phyloP scores from a whole-genome alignment of 345 rosid genomes.

The Jatropha curcas region DNA sequence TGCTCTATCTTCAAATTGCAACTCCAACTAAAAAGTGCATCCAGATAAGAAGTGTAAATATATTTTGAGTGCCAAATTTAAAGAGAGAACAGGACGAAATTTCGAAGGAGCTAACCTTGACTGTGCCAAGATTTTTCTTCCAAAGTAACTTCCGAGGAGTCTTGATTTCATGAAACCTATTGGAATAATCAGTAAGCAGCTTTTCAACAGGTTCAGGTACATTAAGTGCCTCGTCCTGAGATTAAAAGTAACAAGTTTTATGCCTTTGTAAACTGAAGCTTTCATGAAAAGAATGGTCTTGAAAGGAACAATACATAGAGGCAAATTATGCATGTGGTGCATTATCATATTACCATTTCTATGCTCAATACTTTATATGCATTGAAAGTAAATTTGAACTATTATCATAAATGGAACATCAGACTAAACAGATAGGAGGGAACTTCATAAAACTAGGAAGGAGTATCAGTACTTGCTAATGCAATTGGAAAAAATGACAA shows the following conservation, averaged over 20 bases:
- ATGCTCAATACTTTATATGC: neutral
- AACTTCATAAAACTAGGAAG: no score
- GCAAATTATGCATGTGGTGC: neutral
- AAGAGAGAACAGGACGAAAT: neutral
- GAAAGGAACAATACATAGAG: neutral
- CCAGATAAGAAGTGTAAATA: constrained; percentile 9
- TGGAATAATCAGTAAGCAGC: constrained; percentile 78
- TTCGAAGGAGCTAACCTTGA: constrained; percentile 58
- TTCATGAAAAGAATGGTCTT: neutral
- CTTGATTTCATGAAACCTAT: constrained; percentile 75
- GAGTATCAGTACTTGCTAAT: neutral
- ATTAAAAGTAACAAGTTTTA: constrained; percentile 11
- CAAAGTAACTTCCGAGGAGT: constrained; percentile 94
- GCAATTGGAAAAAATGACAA: neutral
- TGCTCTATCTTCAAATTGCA: constrained; percentile 85
- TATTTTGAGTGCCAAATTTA: constrained; percentile 9
- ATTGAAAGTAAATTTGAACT: neutral
- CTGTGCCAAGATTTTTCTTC: constrained; percentile 97
- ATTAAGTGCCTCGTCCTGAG: constrained; percentile 81
- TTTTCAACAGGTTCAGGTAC: constrained; percentile 73
- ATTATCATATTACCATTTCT: neutral
- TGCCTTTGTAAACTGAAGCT: neutral
- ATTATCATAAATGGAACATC: neutral
- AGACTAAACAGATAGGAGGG: neutral
- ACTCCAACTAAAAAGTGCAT: constrained; percentile 62